Base-by-base conservation (phyloP, 208 protist genomes). In the Leishmania amazonensis region DNA sequence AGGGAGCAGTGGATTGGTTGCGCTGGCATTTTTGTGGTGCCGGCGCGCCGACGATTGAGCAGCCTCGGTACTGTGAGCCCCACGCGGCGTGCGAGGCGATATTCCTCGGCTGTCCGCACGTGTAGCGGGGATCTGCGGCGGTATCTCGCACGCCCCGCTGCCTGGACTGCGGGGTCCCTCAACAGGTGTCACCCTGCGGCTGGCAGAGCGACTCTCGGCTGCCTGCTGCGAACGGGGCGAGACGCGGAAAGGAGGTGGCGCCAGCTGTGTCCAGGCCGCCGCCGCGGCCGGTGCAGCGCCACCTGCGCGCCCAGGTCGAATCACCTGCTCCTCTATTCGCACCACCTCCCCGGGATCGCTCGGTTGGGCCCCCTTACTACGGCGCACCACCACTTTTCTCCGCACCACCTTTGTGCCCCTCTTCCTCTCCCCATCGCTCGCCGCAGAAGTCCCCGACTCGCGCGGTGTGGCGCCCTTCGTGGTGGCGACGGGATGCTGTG, bases 201-300 rank as follows among this genome's bases (percentile, higher is more conserved):
- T 91, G 42, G 78, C 47, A 42, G 83, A 80, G 75, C 85, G 88
- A 53, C 83, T 89, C 49, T 71, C 57, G 8, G 90, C 87, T 31
- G 84, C 85, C 19, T 79, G 82, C 21, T 71, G 53, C n/a, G 90
- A 87, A 1, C 88, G 87, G 2, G 88, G 83, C 28, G 90, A 93
- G n/a, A 91, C 51, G 13, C 87, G 83, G 31, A 83, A 65, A 78
- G 90, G 90, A 49, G 88, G 88, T 53, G 79, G 81, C 1, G 86
- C 38, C 38, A 21, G 17, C 21, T 42, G 31, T 49, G 38, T 42
- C 11, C 38, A 49, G 17, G 75, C 24, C 28, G 67, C 21, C 13
- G 76, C n/a, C 5, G 72, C 49, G 19, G 81, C 45, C 8, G 62
- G 19, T 17, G 73, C 71, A 54, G 81, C 40, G 35, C 47, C 60